phyloP scores from a whole-genome alignment of 371 early-diverging fungal species.

The Basidiobolus meristosporus region DNA sequence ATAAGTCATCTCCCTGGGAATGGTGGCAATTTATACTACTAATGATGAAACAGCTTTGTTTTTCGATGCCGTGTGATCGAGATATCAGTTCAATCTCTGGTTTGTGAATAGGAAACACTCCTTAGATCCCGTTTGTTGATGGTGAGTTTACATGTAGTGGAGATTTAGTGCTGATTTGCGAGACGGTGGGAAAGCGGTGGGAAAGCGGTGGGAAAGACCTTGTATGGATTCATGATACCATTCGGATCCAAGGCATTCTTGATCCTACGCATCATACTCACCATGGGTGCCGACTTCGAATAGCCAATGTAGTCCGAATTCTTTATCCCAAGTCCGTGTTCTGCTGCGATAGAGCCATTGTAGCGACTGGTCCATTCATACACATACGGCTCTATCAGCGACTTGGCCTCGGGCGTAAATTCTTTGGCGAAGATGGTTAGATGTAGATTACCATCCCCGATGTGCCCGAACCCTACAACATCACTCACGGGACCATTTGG shows the following conservation, averaged over 20 bases:
- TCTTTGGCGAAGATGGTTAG: constrained; percentile 64
- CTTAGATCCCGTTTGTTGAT: too few relatives aligned
- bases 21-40: too few relatives aligned
- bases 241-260: constrained; percentile 63
- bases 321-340: constrained; percentile 55
- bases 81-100: too few relatives aligned
- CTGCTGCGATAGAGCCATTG: constrained; percentile 65
- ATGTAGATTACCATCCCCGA: constrained; percentile 86
- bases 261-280: constrained; percentile 41
- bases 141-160: too few relatives aligned
- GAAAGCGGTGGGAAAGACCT: constrained; percentile 22
- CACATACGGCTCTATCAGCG: constrained; percentile 74
- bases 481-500: constrained; percentile 33
- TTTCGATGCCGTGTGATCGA: too few relatives aligned
- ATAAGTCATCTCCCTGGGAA: too few relatives aligned
- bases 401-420: constrained; percentile 27
- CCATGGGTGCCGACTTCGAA: constrained; percentile 40
- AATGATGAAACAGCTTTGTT: too few relatives aligned
- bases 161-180: too few relatives aligned
- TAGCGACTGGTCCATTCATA: constrained; percentile 70
- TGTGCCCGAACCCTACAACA: constrained; percentile 82
- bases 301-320: constrained; percentile 46
- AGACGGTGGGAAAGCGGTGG: too few relatives aligned
- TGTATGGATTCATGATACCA: constrained; percentile 73
- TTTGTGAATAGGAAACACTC: too few relatives aligned